Base-by-base conservation (phyloP, 768 basidiomycete species). In the Naematelia aurantialba region DNA sequence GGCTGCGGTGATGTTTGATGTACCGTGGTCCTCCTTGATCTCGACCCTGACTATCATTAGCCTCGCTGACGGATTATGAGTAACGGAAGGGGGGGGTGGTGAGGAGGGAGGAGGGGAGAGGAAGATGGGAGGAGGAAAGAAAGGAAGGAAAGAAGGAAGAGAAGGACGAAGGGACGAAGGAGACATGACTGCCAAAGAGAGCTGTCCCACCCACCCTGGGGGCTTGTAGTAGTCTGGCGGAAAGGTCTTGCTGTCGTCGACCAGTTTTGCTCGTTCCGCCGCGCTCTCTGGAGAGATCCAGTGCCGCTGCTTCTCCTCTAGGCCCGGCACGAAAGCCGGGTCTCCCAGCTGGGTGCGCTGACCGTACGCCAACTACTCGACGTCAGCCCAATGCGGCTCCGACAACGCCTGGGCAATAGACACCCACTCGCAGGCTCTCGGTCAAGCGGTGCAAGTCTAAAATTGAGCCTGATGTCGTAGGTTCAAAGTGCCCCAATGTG, bases 371-470 rank as follows among this genome's bases (percentile, higher is more conserved):
- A 70, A 57, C 72, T 73, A 34, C 19, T 4, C 22, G 4, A 19
- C 5, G 8, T 25, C 39, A 48, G n/a, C 45, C 14, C 24, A 31
- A 48, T 19, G 60, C 58, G 59, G 64, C 56, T 2, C 11, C 4
- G 10, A 22, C 17, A 27, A 13, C 10, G 49, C 21, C 25, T 17
- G 30, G 34, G 8, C 19, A 29, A 31, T 25, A 13, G 8, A 3
- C 4, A 61, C 71, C 63, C 58, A 73, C 72, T 71, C 96, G 91
- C 70, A 90, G 79, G 0, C 83, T 82, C 77, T 97, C 94, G 5
- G 94, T 81, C 5, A 89, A 73, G 44, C 91, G 81, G 76, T 97
- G 94, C 2, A 83, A 79, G 62, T 85, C 87, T 19, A 89, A 21
- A 1, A 74, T 3, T 80, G 80, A 17, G 81, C 85, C 62, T 21